Base-by-base conservation (phyloP, 805 yeast genomes). In the Saccharomycopsis olivae region DNA sequence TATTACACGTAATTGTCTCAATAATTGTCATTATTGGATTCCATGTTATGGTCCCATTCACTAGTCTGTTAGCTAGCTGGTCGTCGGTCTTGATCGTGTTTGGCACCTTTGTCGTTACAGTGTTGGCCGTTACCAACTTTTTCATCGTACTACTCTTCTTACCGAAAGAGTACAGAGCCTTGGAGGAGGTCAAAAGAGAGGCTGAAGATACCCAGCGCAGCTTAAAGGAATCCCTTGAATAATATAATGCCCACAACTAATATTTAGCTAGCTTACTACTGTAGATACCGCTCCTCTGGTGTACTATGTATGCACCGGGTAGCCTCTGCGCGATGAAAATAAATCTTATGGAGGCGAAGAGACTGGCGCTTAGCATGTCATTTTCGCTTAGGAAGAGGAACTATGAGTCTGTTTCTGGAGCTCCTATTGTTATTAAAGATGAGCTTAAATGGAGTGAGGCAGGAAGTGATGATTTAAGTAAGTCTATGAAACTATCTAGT, bases 101-200 rank as follows among this genome's bases (percentile, higher is more conserved):
- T 2, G 65, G 68, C 3, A 69, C 82, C 1, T 63, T 73, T 0
- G 48, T 75, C 0, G 55, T 86, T 2, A 67, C 76, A 0, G 66
- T 75, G 2, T 68, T 88, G 0, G 96, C 95, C 0, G 60, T 71
- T 0, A 55, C 81, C 1, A 78, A 86, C 53, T 95, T 95, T 0
- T 53, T 84, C 40, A 81, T 92, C 33, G 88, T 89, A 30, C 70
- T 67, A 41, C 53, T 86, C 23, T 89, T 88, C 54, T 94, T 94
- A 1, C 65, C 86, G 25, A 68, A 74, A n/a, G 98, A 92, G 54
- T 56, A 64, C 38, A 64, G 97, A 35, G 89, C 88, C 1, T 58
- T 92, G 35, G 61, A 60, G 18, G 97, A 89, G 59, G 86, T 86
- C 4, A 69, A 71, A 43, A 57, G 67, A 48, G 94, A 89, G 54